Conservation (phyloP, 2,329 filamentous ascomycete genomes). For the Ascochyta rabiei region DNA sequence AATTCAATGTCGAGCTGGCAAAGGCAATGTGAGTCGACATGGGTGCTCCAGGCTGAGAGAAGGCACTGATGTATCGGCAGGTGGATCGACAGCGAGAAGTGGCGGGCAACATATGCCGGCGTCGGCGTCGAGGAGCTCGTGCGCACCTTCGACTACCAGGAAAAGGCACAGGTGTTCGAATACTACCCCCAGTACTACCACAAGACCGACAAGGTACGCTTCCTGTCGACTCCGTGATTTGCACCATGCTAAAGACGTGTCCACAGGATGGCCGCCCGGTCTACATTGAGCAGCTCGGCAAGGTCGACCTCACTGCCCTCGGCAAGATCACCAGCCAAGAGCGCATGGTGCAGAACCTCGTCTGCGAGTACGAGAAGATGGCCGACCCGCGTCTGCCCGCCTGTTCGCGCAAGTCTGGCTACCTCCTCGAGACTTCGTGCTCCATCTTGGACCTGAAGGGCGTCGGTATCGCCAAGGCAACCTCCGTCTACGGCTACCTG, state of each 20-base stretch:
- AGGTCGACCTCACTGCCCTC: slow-evolving; percentile 88
- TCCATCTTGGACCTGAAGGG: slow-evolving; percentile 98
- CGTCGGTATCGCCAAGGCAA: slow-evolving; percentile 80
- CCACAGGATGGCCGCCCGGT: slow-evolving; percentile 88
- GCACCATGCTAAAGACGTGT: slow-evolving; percentile 10
- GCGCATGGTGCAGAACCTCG: slow-evolving; percentile 95
- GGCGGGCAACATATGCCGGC: slow-evolving; percentile 80
- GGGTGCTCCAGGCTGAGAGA: neutral
- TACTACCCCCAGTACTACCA: slow-evolving; percentile 99
- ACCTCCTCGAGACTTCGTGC: slow-evolving; percentile 96
- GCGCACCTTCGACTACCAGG: slow-evolving; percentile 81
- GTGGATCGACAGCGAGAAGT: slow-evolving; percentile 90
- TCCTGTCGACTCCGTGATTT: neutral
- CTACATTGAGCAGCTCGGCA: slow-evolving; percentile 95
- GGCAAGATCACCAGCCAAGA: slow-evolving; percentile 91
- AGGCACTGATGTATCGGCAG: slow-evolving; percentile 56
- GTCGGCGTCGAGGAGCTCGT: slow-evolving; percentile 75
- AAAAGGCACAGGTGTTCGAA: slow-evolving; percentile 82
- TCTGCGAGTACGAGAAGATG: slow-evolving; percentile 96
- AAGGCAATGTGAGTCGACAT: slow-evolving; percentile 82
- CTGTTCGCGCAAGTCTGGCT: slow-evolving; percentile 88
- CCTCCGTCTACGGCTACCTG: slow-evolving; percentile 87
- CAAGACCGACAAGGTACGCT: slow-evolving; percentile 79
- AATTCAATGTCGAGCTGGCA: slow-evolving; percentile 84
- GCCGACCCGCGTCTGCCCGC: slow-evolving; percentile 91